Percentiles rank a stretch among this genome's conserved stretches.
phyloP scores from a whole-genome alignment of 1,139 yeast species.

The Blastobotrys malaysiensis region DNA sequence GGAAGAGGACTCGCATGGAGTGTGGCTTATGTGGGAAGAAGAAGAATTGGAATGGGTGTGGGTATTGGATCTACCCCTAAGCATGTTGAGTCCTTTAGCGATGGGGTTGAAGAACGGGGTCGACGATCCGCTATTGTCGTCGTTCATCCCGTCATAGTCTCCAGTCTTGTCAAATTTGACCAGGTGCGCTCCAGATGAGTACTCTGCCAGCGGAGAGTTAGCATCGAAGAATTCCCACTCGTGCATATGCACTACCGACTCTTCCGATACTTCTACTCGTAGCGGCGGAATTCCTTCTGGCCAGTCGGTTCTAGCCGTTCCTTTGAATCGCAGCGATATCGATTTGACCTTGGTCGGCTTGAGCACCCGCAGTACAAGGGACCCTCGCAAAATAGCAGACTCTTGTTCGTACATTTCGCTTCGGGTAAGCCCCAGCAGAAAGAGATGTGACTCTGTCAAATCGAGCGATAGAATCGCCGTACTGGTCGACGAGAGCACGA shows the following conservation, averaged over 20 bases:
- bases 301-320: constrained; percentile 85
- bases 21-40: neutral
- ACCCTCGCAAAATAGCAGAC: constrained; percentile 81
- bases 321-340: constrained; percentile 63
- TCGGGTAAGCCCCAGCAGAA: constrained; percentile 73
- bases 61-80: neutral
- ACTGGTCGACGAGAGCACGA: neutral
- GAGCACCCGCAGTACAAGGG: constrained; percentile 61
- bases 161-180: constrained; percentile 44
- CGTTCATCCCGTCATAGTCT: neutral
- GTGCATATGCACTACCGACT: constrained; percentile 63
- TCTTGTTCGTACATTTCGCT: constrained; percentile 63
- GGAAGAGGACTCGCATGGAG: neutral
- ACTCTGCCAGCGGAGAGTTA: constrained; percentile 34
- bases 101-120: neutral
- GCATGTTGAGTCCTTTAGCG: neutral
- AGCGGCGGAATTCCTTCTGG: constrained; percentile 98
- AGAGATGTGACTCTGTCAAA: constrained; percentile 74
- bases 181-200: constrained; percentile 47
- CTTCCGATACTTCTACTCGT: constrained; percentile 57
- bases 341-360: constrained; percentile 73
- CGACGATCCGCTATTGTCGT: neutral
- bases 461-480: neutral
- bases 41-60: no score
- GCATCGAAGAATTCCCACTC: constrained; percentile 86